Conservation (phyloP, 2,329 filamentous ascomycete species). For the Penicillium vulpinum region DNA sequence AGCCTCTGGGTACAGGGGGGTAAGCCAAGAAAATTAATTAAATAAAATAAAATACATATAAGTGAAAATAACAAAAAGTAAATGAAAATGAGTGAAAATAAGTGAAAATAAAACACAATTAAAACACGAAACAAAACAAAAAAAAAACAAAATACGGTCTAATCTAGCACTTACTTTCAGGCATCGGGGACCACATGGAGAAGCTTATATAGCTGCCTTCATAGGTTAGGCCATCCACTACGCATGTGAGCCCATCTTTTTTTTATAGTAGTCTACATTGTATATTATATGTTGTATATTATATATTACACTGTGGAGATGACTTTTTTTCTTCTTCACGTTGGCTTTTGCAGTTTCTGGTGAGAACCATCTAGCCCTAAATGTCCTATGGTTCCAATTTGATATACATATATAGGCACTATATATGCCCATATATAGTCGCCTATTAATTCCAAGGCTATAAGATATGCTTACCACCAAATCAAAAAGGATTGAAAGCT, state of each 20-base stretch:
- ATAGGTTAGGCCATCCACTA: conserved; percentile 16
- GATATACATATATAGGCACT: too few species aligned
- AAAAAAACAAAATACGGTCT: not conserved
- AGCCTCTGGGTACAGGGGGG: conserved; percentile 23
- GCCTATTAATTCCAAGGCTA: too few species aligned
- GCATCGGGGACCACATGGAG: conserved; percentile 6
- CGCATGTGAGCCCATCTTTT: not conserved
- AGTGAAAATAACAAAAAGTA: not conserved
- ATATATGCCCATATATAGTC: too few species aligned
- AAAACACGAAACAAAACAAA: not conserved
- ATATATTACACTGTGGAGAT: not conserved
- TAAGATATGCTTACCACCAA: too few species aligned
- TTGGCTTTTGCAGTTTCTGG: too few species aligned
- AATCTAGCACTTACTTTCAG: conserved; percentile 15
- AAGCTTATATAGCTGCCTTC: conserved; percentile 21
- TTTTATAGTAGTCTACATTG: too few species aligned
- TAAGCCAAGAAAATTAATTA: not conserved
- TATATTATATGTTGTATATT: too few species aligned
- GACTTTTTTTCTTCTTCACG: too few species aligned
- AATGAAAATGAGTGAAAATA: not conserved
- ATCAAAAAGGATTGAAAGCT: not conserved
- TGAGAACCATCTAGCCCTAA: not conserved
- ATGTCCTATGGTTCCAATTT: not conserved
- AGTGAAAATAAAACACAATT: not conserved
- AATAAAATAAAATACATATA: not conserved